Evolutionary conservation across 2,329 filamentous ascomycete species (phyloP), one percentile per base, ranked within the genome.

Genomic region (Dothidotthia symphoricarpi): DNA sequence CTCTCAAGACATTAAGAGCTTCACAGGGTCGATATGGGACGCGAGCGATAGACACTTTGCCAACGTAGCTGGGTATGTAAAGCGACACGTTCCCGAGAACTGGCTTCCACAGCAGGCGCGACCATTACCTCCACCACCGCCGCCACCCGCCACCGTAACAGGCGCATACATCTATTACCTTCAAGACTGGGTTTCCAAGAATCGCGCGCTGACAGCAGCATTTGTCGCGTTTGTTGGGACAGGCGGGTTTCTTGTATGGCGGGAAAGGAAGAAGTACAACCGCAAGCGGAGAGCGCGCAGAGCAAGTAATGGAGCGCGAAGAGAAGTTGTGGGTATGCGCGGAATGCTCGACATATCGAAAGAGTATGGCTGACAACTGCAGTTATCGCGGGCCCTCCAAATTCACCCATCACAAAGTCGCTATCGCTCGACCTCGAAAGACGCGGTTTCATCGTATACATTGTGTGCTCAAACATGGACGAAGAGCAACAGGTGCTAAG

Each of bases 371-470:
- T 53, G 32, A 57, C 42, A 26, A 24, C 25, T 14, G 73, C 82
- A 63, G 86, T 97, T 17, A 78, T 97, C 46, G 89, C 89, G 15
- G 91, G 91, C n/a, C 89, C 88, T 14, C 86, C 88, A 2, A 81
- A 84, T 33, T 82, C 95, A 56, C 86, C 90, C 12, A 75, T 96
- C 59, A 91, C 88, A 6, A 85, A 83, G 57, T 88, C 88, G 9
- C 74, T 97, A 36, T 82, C 88, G 2, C 70, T 90, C 31, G 93
- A 98, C 61, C 74, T 98, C 51, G 93, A 97, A 69, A 77, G 89
- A 43, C 81, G 89, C 49, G 93, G 93, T 4, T 97, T 94, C 65
- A 86, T 97, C 44, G 88, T 97, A 39, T 98, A 89, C 65, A 76
- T 98, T 43, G 86, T 95, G 1, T 91, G 89, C 57, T 85, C 82